Evolutionary conservation across 140 eudicot species (phyloP).

Genomic region (Flaveria floridana): DNA sequence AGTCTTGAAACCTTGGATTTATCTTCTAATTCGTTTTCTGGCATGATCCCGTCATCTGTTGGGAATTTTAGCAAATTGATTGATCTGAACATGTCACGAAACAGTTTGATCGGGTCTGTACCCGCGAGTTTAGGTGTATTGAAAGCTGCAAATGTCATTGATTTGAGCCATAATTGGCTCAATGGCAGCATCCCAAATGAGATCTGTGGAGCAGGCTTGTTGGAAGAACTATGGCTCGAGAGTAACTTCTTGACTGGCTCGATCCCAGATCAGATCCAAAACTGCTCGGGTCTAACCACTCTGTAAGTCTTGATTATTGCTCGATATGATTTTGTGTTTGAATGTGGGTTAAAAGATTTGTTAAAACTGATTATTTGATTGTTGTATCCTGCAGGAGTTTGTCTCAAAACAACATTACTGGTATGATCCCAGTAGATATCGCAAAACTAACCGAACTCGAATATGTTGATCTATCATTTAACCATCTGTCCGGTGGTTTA

Average conservation of each 20-base stretch:
- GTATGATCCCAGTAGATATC: slow-evolving; percentile 51
- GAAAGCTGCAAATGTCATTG: slow-evolving; percentile 47
- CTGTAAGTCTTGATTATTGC: slow-evolving; percentile 51
- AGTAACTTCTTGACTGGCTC: slow-evolving; percentile 54
- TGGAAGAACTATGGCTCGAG: slow-evolving; percentile 57
- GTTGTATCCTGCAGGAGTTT: slow-evolving; percentile 46
- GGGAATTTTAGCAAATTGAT: slow-evolving; percentile 63
- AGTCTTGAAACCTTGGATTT: slow-evolving; percentile 67
- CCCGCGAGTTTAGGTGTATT: slow-evolving; percentile 61
- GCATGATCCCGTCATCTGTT: slow-evolving; percentile 45
- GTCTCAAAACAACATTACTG: slow-evolving; percentile 69
- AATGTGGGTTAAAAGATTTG: background rate
- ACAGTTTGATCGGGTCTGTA: slow-evolving; percentile 52
- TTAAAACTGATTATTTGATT: background rate
- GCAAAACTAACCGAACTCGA: slow-evolving; percentile 56
- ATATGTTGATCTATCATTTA: slow-evolving; percentile 63
- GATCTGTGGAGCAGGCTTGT: slow-evolving; percentile 53
- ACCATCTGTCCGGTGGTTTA: slow-evolving; percentile 57
- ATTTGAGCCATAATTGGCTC: slow-evolving; percentile 63
- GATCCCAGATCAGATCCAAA: slow-evolving; percentile 57
- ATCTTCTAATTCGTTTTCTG: slow-evolving; percentile 64
- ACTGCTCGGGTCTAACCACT: slow-evolving; percentile 63
- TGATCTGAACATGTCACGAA: slow-evolving; percentile 61
- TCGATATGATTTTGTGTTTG: background rate
- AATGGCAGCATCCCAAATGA: slow-evolving; percentile 69